These are phyloP conservation scores for Cryphonectria parasitica DNA, from an alignment of 2,329 filamentous ascomycete species.

Conservation along the genomic window DNA sequence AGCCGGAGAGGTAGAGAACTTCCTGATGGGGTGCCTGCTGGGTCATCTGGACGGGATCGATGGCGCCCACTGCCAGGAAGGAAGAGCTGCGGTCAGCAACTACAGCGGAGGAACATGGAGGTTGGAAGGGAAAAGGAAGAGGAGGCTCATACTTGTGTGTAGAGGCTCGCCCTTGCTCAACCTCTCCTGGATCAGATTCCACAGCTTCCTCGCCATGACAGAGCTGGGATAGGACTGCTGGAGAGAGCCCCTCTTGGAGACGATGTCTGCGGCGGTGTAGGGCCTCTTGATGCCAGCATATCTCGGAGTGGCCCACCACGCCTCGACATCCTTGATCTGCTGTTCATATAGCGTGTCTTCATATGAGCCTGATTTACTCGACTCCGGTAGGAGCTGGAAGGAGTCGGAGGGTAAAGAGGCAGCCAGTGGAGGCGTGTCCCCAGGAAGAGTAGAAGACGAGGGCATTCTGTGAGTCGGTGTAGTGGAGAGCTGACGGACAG, in stretches of 20 bases:
- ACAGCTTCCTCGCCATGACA: slow-evolving; percentile 92
- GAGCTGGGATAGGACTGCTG: slow-evolving; percentile 90
- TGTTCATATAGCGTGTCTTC: slow-evolving; percentile 86
- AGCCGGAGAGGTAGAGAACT: slow-evolving; percentile 93
- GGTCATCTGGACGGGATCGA: slow-evolving; percentile 99
- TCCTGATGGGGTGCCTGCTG: slow-evolving; percentile 97
- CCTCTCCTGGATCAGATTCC: slow-evolving; percentile 81
- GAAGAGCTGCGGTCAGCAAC: background rate
- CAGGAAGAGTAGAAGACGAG: slow-evolving; percentile 49
- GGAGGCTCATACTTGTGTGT: slow-evolving; percentile 74
- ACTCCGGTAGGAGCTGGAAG: slow-evolving; percentile 82
- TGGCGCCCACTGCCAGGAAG: slow-evolving; percentile 75
- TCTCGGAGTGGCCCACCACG: slow-evolving; percentile 87
- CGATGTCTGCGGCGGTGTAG: slow-evolving; percentile 88
- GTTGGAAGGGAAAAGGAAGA: background rate
- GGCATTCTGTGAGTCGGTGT: slow-evolving; percentile 56
- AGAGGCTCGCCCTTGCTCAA: slow-evolving; percentile 81
- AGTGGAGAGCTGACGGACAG: slow-evolving; percentile 42
- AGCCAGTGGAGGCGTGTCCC: slow-evolving; percentile 65
- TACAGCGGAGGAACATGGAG: background rate
- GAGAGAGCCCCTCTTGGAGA: slow-evolving; percentile 88
- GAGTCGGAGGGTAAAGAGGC: slow-evolving; percentile 69
- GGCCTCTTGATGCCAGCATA: slow-evolving; percentile 90
- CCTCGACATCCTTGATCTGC: slow-evolving; percentile 81
- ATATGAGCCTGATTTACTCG: slow-evolving; percentile 74